Evolutionary conservation across 345 rosid genomes (phyloP), one percentile per base, ranked within the genome.

Genomic region (Microthlaspi erraticum): DNA sequence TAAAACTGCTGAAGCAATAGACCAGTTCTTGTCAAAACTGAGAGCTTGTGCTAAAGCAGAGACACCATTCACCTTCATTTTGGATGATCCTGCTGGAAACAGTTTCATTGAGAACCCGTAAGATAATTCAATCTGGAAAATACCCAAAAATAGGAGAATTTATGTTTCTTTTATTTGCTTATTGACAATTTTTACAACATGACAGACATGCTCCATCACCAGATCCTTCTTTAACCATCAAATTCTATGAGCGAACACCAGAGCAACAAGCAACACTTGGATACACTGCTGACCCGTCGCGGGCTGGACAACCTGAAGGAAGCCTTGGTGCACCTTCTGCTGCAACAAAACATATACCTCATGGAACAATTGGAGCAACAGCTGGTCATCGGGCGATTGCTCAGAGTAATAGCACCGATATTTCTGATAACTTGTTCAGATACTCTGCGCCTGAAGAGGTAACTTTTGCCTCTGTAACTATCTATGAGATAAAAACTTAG

Each of bases 61-160:
- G 48, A 82, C 79, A 8, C 44, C 91, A 17, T 91, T 89, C 73
- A 86, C 92, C 68, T 82, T 91, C 78, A 74, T 89, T 81, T 79
- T 93, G 75, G 96, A 93, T 66, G 98, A 93, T 83, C 94, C 96
- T 59, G 80, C 96, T 57, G 98, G 98, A 70, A 93, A 93, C 82
- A 86, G 98, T 83, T 93, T 93, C 78, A 80, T 93, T 60, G 98
- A 93, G 76, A 93, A 91, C 63, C 98, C 83, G 97, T 93, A 86
- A 89, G 96, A 23, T 58, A 26, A 12, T 19, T 44, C 32, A 57
- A 14, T 14, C 54, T 59, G 8, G 19, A 59, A 65, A 65, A 49
- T 9, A 44, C 14, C 1, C 29, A 20, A 29, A 59, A 18, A 43
- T 14, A 14, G 56, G 11, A 13, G n/a, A 33, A 38, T 58, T 26